Percentiles rank a stretch among this genome's conserved stretches.
These are phyloP conservation scores for Podospora fimiseda DNA, from an alignment of 495 filamentous ascomycete species.

Conservation along the genomic window DNA sequence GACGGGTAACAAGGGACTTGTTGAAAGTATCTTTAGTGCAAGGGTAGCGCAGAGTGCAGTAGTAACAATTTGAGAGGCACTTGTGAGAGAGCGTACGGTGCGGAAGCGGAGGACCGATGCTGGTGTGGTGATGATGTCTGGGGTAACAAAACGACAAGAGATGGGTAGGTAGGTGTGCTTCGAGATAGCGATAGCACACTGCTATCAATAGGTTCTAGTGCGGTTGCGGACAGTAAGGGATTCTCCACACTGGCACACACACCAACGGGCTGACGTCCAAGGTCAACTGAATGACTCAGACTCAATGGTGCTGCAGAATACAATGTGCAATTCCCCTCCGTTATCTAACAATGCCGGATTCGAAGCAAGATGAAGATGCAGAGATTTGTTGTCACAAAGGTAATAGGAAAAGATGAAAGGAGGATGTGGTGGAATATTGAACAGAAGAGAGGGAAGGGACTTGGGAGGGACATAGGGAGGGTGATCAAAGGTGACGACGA, in stretches of 20 bases:
- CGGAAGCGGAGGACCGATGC: no score
- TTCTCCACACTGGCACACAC: slow-evolving; percentile 28
- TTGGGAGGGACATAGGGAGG: slow-evolving; percentile 11
- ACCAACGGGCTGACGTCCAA: slow-evolving; percentile 34
- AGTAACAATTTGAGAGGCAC: no score
- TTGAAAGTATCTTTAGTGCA: no score
- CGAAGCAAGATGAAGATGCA: neutral
- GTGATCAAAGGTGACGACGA: slow-evolving; percentile 13
- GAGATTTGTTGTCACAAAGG: slow-evolving; percentile 6
- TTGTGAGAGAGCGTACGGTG: no score
- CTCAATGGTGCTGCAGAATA: slow-evolving; percentile 16
- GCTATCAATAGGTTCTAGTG: slow-evolving; percentile 7
- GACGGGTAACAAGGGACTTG: no score
- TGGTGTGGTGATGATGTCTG: no score
- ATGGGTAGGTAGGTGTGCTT: slow-evolving; percentile 10
- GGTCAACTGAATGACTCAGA: slow-evolving; percentile 37
- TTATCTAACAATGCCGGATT: neutral
- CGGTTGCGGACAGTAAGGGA: slow-evolving; percentile 2
- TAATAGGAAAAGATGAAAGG: neutral
- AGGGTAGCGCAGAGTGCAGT: no score
- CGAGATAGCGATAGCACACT: neutral
- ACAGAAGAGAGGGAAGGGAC: slow-evolving; percentile 18
- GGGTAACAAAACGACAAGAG: slow-evolving; percentile 10
- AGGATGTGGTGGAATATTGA: slow-evolving; percentile 4
- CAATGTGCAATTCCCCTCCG: neutral